Evolutionary conservation across 208 protist species (phyloP).

Genomic region (Trypanosoma rangeli): DNA sequence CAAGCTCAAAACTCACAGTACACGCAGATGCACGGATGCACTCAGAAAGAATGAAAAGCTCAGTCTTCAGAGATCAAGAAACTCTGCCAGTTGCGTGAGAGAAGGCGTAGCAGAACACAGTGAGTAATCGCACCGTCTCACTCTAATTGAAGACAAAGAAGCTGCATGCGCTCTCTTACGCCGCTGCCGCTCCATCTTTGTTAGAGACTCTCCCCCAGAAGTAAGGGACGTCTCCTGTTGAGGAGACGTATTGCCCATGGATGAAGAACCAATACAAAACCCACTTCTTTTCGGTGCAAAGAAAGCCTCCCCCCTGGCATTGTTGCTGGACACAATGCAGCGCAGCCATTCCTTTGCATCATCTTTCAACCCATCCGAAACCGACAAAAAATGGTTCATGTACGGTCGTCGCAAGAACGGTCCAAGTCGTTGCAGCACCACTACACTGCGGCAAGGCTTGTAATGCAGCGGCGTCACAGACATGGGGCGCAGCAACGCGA

Average conservation of each 20-base stretch:
- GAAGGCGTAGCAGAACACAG: not conserved
- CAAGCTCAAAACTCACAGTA: not conserved
- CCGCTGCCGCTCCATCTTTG: not conserved
- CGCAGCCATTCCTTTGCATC: not conserved
- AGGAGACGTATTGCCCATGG: not conserved
- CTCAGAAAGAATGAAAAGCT: not conserved
- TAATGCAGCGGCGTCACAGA: conserved; percentile 73
- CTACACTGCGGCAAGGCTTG: conserved; percentile 39
- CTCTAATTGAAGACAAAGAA: not conserved
- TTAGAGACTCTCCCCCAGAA: not conserved
- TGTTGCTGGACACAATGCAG: not conserved
- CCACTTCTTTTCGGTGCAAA: not conserved
- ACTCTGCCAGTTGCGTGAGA: conserved; percentile 20
- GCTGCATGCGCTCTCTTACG: not conserved
- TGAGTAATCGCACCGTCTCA: not conserved
- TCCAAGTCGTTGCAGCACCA: conserved; percentile 62
- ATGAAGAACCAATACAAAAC: not conserved
- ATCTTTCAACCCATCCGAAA: not conserved
- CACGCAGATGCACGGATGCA: not conserved
- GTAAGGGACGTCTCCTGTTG: not conserved
- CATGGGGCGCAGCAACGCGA: conserved; percentile 53
- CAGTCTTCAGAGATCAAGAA: conserved; percentile 14
- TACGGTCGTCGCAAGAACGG: conserved; percentile 48
- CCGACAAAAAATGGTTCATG: conserved; percentile 31
- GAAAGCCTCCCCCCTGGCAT: not conserved